phyloP scores from a whole-genome alignment of 2,329 filamentous ascomycete genomes.

The Conoideocrella luteorostrata region DNA sequence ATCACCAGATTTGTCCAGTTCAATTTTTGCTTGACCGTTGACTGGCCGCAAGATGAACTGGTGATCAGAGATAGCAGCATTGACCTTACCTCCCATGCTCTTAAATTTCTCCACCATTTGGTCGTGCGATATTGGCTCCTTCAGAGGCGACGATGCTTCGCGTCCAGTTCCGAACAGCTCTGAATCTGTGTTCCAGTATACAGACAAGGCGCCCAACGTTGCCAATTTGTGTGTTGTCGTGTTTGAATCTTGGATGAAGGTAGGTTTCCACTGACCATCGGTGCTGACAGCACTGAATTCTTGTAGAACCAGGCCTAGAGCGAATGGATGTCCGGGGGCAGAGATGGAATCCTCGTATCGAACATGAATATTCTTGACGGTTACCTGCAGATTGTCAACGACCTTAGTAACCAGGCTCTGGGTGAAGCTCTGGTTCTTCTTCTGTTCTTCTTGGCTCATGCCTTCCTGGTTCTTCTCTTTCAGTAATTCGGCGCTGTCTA shows the following conservation, averaged over 20 bases:
- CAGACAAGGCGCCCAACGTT: constrained; percentile 77
- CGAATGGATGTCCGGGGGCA: constrained; percentile 89
- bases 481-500: constrained; percentile 90
- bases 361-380: constrained; percentile 96
- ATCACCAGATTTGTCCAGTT: constrained; percentile 88
- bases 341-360: constrained; percentile 98
- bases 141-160: constrained; percentile 44
- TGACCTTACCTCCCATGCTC: constrained; percentile 68
- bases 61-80: constrained; percentile 54
- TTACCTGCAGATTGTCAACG: constrained; percentile 96
- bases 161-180: constrained; percentile 75
- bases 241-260: constrained; percentile 85
- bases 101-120: constrained; percentile 74
- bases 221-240: constrained; percentile 88
- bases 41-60: constrained; percentile 97
- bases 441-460: constrained; percentile 88
- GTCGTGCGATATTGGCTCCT: constrained; percentile 60
- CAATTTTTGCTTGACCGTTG: constrained; percentile 87
- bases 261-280: constrained; percentile 88
- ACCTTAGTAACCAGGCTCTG: constrained; percentile 93
- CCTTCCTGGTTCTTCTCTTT: constrained; percentile 91
- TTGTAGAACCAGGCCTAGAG: constrained; percentile 83
- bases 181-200: constrained; percentile 98
- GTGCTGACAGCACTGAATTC: constrained; percentile 98
- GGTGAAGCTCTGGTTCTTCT: constrained; percentile 97